Conservation (phyloP, 768 basidiomycete genomes). For the Trametes sanguinea region DNA sequence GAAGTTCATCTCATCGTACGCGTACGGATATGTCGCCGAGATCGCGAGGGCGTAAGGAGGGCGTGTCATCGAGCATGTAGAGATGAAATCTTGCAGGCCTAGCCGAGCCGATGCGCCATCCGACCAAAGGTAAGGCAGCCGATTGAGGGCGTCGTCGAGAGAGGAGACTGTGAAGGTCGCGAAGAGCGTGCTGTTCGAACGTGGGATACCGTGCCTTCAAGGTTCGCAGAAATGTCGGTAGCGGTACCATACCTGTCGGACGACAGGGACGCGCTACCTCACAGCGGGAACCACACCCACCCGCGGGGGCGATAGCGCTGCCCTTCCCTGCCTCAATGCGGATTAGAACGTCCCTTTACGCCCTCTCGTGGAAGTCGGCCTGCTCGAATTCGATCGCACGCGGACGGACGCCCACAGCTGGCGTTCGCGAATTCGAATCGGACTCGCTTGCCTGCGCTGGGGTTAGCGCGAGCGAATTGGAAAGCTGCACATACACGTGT, state of each 20-base stretch:
- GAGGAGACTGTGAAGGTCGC: background rate
- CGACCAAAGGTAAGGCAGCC: too few species aligned
- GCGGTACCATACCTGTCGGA: background rate
- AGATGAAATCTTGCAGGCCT: too few species aligned
- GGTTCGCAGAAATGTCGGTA: conserved; percentile 7
- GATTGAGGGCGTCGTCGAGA: background rate
- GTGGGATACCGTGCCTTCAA: background rate
- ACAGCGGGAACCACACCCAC: background rate
- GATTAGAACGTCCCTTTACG: too few species aligned
- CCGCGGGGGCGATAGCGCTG: conserved; percentile 9
- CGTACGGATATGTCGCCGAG: conserved; percentile 4
- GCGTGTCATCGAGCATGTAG: background rate
- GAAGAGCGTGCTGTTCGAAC: background rate
- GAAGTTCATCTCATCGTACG: background rate
- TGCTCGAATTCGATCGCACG: too few species aligned
- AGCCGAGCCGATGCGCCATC: too few species aligned
- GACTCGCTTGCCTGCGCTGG: background rate
- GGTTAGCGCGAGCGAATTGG: background rate
- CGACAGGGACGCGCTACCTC: background rate
- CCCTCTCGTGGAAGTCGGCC: too few species aligned
- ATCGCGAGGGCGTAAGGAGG: background rate
- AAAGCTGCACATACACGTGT: background rate
- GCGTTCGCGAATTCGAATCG: background rate
- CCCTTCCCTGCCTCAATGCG: too few species aligned
- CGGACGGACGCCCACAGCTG: background rate